Evolutionary conservation across 805 yeast genomes (phyloP), one percentile per base, ranked within the genome.

Genomic region (Candida xiaguanensis): DNA sequence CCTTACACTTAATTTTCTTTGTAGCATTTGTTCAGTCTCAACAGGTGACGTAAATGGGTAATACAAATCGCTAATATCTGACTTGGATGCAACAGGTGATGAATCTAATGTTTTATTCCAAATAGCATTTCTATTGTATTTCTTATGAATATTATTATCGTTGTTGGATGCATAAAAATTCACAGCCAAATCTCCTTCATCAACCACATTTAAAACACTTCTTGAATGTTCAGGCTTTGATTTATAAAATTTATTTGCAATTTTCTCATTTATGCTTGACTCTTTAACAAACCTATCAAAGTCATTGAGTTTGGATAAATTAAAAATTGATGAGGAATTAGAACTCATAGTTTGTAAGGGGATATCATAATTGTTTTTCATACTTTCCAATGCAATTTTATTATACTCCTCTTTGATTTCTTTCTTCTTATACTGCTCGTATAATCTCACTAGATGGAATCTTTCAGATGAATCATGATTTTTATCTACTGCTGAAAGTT

Each of bases 1-100:
- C 16, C 88, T 61, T 20, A 79, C 77, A 39, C 73, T 72, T 31
- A 85, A 63, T 44, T 77, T 78, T 41, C 90, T 62, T 44, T 79
- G 85, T 32, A 80, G 50, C 24, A 49, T 52, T 9, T 46, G 42
- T 33, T 46, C 37, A 11, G 34, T 15, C 7, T 29, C 30, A 24
- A 12, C 32, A 3, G 44, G 30, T 7, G 47, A 27, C 5, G 49
- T 40, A 1, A 49, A 16, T 11, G 31, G 31, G n/a, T 43, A 42
- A 37, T 42, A 38, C 15, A 42, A 33, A 9, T 39, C 45, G 18
- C 43, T 39, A 4, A 42, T 26, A 15, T 39, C 42, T 12, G 29
- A 26, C 13, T 35, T 34, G 8, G 42, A 26, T 5, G 37, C 38
- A 5, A 13, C n/a, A 12, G 20, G 29, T n/a, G 26, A 28, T 8